Evolutionary conservation across 495 filamentous ascomycete genomes (phyloP), one percentile per base, ranked within the genome.

Genomic region (Aspergillus indologenus): DNA sequence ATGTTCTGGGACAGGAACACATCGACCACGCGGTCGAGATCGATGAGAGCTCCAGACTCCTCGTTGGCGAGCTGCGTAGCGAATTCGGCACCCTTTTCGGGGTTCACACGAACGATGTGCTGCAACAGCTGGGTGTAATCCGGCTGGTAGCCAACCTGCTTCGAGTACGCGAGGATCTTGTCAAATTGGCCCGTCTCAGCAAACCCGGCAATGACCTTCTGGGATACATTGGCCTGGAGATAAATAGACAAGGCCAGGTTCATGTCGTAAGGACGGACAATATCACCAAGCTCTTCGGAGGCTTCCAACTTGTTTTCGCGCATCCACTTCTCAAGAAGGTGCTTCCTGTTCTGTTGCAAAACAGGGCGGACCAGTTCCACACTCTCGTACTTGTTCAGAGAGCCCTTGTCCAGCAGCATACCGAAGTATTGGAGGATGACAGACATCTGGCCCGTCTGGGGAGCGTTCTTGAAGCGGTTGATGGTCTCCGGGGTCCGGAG

Each of bases 391-490:
- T 87, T 86, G 75, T 98, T 99, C 24, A 99, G 80, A 6, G 84
- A 81, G 26, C 93, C 92, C 83, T 98, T 96, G 68, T 99, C 94
- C 14, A 99, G 81, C 44, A 99, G 81, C 84, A 96, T 89, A 56
- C 95, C 93, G 62, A 99, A 99, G 77, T 98, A 99, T 69, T 96
- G 93, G 50, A 99, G 83, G 56, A 97, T 96, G 60, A 91, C 84
- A 12, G 93, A 95, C 77, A 98, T 87, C 70, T 87, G 81, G 43
- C 78, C 83, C 34, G 85, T 81, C 61, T 81, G 79, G 19, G 90
- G 89, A 29, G 92, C 81, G 64, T 85, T 84, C 83, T 96, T 96
- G 79, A 99, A 96, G 54, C 87, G 83, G 76, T 96, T 91, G 59
- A 97, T 96, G 0, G 95, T 99, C 65, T 95, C 87, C 1, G 89